Conservation (phyloP, 164 flowering plant genomes). For the Stephania cephalantha region DNA sequence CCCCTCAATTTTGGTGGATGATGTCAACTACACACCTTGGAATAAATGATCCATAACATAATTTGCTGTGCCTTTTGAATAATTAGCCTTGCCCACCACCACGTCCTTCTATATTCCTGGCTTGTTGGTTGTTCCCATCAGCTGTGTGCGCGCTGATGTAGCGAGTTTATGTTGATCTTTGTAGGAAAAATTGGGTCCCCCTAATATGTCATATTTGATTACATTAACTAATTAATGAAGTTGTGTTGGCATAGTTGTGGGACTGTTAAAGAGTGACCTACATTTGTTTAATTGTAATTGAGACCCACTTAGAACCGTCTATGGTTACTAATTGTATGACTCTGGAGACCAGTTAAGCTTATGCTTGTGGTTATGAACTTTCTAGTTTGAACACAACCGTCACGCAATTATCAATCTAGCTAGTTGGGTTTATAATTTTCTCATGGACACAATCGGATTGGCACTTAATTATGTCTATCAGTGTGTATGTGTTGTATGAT, state of each 20-base stretch:
- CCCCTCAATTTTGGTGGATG: not conserved
- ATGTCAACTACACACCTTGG: not conserved
- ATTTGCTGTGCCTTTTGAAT: not conserved
- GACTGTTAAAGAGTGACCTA: not conserved
- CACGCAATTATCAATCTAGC: not conserved
- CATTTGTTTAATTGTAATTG: not conserved
- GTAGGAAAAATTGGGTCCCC: not conserved
- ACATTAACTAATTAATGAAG: not conserved
- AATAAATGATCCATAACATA: not conserved
- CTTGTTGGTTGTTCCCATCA: not conserved
- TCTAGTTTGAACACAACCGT: not conserved
- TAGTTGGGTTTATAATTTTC: not conserved
- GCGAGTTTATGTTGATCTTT: not conserved
- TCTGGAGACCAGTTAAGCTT: not conserved
- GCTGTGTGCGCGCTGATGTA: not conserved
- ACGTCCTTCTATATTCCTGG: not conserved
- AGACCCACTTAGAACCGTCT: not conserved
- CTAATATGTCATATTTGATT: not conserved
- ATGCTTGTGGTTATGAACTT: not conserved
- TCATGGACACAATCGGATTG: not conserved
- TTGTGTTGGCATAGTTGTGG: not conserved
- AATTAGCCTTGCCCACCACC: not conserved
- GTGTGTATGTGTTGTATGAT: not conserved
- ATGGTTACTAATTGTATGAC: not conserved
- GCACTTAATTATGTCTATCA: not conserved